Base-by-base conservation (phyloP, 73 alveolate species). In the Diophrys appendiculata region DNA sequence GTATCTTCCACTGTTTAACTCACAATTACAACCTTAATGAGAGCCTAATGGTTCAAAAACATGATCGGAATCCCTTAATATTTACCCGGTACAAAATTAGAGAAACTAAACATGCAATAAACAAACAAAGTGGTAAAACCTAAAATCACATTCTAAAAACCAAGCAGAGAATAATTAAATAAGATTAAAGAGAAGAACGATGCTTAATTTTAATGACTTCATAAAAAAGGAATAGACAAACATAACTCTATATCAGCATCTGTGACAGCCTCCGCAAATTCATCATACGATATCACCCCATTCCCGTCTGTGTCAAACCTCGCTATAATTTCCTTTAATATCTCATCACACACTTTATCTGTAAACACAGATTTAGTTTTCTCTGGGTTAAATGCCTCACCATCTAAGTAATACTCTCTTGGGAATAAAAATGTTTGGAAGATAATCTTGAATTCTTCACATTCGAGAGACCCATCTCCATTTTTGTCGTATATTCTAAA, bases 11-110 rank as follows among this genome's bases (percentile, higher is more conserved):
- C 84, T 22, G 76, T 86, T 65, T 93, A 93, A 25, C 67, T 93
- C 68, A 55, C 78, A 13, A 78, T 91, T 24, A 67, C 86, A 31
- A 83, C 89, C 24, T 29, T 87, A 30, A 76, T 89, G 0, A 83
- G 94, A 72, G 72, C 72, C 33, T 71, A 33, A 26, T 52, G 33
- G 13, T 77, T 92, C 43, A 89, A 93, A 82, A 76, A 88, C 52
- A 14, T 76, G 13, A 29, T 91, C n/a, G 94, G 95, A 27, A 81
- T 93, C 56, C 98, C 98, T 28, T 76, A 92, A 75, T 91, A 75
- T 74, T 78, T 93, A 0, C 98, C 98, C 2, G 98, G 98, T 2
- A 82, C 97, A 25, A 88, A 81, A 52, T 67, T 91, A 22, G 98
- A 93, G 56, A 87, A 65, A 25, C 54, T 64, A 64, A 76, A 67